Base-by-base conservation (phyloP, 352 stramenopile genomes). In the Poterioochromonas sp. region DNA sequence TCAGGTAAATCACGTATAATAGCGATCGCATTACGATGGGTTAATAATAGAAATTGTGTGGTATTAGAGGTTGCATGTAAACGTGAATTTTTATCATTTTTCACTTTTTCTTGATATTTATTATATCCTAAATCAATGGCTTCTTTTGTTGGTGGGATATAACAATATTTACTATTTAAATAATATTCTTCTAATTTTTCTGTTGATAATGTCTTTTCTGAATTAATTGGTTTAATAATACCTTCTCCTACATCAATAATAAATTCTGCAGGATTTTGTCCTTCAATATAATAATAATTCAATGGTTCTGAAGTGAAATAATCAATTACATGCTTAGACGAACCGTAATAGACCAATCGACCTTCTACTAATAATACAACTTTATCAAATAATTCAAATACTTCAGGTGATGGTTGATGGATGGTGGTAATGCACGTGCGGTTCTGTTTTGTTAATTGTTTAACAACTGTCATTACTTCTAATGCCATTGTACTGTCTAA, bases 381-480 rank as follows among this genome's bases (percentile, higher is more conserved):
- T 44, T 43, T 78, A 39, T 78, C 47, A 29, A 78, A 95, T 37
- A 90, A 85, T n/a, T 86, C 85, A 53, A 96, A 95, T 12, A 95
- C 87, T 54, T 94, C 88, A 1, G 86, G 87, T 29, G 85, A 88
- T 20, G 92, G 92, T 82, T 97, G 92, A 79, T 97, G 92, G 80
- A 97, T 97, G 1, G 90, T 95, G 69, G 91, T 93, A 0, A 95
- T 82, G 41, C 95, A 86, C 0, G 87, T 92, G 26, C 86, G 80
- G 0, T 90, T 89, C 2, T 85, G 85, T 65, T 82, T 78, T 5
- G 90, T 88, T 69, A 95, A 87, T 76, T 92, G 92, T 65, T 90
- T 89, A 22, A 95, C 84, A 0, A 91, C 85, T 29, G 87, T 86
- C 79, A 94, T 91, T 29, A 96, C 83, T 62, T 92, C 83, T 58